A percentile compares a stretch with the other conserved stretches of the same genome.
Evolutionary conservation across 106 monocot species (phyloP).

Genomic region (Dendrobium officinale): DNA sequence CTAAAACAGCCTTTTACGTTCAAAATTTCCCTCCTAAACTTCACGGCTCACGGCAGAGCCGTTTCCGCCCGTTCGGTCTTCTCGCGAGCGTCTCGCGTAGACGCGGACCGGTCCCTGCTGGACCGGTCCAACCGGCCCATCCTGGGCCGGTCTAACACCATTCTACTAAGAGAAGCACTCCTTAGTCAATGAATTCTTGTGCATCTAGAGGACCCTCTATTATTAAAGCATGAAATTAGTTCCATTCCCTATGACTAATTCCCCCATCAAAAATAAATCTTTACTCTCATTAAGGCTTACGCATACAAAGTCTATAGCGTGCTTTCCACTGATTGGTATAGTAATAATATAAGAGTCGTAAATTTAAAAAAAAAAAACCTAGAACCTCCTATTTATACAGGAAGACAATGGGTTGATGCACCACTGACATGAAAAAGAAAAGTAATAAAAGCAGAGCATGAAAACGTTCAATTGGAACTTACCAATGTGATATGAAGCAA

Average conservation of each 20-base stretch:
- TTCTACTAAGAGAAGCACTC: background rate
- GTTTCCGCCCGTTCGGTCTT: too few species aligned
- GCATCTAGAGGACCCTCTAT: background rate
- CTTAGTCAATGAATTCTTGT: background rate
- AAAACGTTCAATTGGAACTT: slow-evolving; percentile 9
- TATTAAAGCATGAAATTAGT: background rate
- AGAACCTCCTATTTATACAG: background rate
- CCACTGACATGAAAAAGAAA: background rate
- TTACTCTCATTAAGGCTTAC: background rate
- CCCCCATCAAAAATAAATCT: background rate
- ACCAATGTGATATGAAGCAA: slow-evolving; percentile 68
- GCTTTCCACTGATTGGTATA: background rate
- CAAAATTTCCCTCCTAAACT: too few species aligned
- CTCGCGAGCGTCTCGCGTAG: too few species aligned
- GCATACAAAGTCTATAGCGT: background rate
- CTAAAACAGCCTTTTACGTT: too few species aligned
- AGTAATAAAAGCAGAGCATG: background rate
- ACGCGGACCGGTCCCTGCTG: too few species aligned
- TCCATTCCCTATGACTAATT: background rate
- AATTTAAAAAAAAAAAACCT: background rate
- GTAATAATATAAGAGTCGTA: background rate
- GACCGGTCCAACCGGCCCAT: too few species aligned
- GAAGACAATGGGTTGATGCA: background rate
- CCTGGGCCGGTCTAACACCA: too few species aligned
- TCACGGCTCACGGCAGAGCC: too few species aligned